These are phyloP conservation scores for Mesembryanthemum crystallinum DNA, from an alignment of 148 eudicot genomes.

Conservation along the genomic window DNA sequence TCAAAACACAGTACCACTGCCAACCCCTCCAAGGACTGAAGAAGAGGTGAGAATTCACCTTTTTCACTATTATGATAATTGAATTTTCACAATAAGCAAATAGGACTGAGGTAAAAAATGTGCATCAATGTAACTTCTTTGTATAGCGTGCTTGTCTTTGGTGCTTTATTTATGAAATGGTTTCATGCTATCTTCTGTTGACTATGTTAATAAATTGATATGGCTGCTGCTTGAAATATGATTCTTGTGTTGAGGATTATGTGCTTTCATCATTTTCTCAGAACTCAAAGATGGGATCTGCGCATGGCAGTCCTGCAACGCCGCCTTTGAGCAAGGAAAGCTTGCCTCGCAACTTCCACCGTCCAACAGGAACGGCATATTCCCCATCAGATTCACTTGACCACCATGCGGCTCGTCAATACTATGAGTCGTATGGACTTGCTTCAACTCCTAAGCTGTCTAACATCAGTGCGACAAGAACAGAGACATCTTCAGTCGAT, in stretches of 20 bases:
- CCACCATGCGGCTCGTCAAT: slow-evolving; percentile 39
- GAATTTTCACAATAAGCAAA: neutral
- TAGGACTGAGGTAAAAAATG: neutral
- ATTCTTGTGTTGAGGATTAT: neutral
- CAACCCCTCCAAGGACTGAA: slow-evolving; percentile 62
- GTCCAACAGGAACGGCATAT: slow-evolving; percentile 43
- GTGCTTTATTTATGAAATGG: neutral
- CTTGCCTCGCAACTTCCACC: slow-evolving; percentile 49
- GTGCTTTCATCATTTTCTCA: slow-evolving; percentile 25
- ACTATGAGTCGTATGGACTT: slow-evolving; percentile 50
- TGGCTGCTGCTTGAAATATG: neutral
- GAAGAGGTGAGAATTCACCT: slow-evolving; percentile 53
- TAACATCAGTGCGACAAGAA: slow-evolving; percentile 69
- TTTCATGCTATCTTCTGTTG: neutral
- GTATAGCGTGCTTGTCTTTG: neutral
- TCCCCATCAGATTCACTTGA: slow-evolving; percentile 72
- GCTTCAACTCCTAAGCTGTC: slow-evolving; percentile 83
- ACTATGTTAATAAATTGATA: neutral
- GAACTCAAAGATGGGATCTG: slow-evolving; percentile 62
- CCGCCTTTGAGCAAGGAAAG: slow-evolving; percentile 76
- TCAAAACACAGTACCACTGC: slow-evolving; percentile 53
- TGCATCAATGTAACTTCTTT: neutral
- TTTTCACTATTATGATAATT: neutral
- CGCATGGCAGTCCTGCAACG: slow-evolving; percentile 70
- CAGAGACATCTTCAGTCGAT: slow-evolving; percentile 78